Evolutionary conservation across 148 eudicot genomes (phyloP), one percentile per base, ranked within the genome.

Genomic region (Rhododendron simsii): DNA sequence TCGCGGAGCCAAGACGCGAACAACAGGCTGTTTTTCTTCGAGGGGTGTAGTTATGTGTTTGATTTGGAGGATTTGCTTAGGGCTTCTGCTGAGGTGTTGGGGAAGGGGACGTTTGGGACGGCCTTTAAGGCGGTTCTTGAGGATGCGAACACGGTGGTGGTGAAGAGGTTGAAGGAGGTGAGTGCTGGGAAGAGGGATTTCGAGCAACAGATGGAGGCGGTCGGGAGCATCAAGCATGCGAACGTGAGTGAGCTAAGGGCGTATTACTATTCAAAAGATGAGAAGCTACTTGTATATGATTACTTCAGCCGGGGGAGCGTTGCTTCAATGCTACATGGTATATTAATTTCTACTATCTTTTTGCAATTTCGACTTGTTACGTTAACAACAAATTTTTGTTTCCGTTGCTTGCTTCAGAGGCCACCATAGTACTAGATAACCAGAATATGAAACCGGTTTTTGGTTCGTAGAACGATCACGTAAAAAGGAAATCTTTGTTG

Each of bases 21-120:
- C 81, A 95, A 97, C 73, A 91, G 91, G 84, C 87, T 95, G 71
- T 91, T 92, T 78, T 97, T 95, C 91, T 97, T 97, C 41, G 99
- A 94, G 91, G 96, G 98, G 8, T 94, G 96, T 87, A 92, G 83
- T 82, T 94, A 93, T 84, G 96, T 91, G 16, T 97, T 97, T 82
- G 98, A 97, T 93, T 91, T 97, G 86, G 99, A 97, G 91, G 99
- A 97, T 90, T 88, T 97, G 76, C 85, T 97, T 80, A 94, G 98
- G 90, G 99, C 99, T 61, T 97, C 99, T 71, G 98, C 99, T 80
- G 98, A 97, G 87, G 98, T 95, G 2, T 86, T 97, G 88, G 99
- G 99, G 2, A 97, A 97, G 88, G 99, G 99, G 44, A 92, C 96
- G 0, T 95, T 93, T 87, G 99, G 99, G 28, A 97, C 88, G 88